phyloP scores from a whole-genome alignment of 345 rosid genomes.

The Dovyalis caffra region DNA sequence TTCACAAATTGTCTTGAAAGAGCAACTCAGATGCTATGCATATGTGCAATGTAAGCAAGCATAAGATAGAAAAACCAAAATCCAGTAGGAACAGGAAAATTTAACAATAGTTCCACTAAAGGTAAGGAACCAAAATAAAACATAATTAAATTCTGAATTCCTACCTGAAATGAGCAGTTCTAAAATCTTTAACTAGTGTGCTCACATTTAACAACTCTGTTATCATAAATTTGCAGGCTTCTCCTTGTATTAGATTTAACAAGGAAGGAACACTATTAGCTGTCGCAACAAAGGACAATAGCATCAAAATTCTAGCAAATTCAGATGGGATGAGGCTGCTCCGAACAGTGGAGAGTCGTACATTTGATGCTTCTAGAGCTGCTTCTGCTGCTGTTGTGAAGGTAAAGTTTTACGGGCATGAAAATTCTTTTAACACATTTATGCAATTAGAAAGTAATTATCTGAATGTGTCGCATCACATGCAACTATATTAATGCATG shows the following conservation, averaged over 20 bases:
- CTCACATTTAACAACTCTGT: not conserved
- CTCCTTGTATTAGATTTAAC: slow-evolving; percentile 75
- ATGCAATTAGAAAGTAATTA: not conserved
- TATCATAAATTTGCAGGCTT: slow-evolving; percentile 52
- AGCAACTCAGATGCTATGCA: not conserved
- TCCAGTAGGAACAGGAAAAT: not conserved
- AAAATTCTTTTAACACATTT: not conserved
- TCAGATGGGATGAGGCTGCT: slow-evolving; percentile 71
- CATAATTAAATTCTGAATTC: not conserved
- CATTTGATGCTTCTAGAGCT: slow-evolving; percentile 81
- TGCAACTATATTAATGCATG: slow-evolving; percentile 16
- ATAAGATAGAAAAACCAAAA: not conserved
- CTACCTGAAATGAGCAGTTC: not conserved
- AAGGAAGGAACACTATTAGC: slow-evolving; percentile 80
- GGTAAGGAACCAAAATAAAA: not conserved
- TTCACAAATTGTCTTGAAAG: not conserved
- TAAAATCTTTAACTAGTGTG: not conserved
- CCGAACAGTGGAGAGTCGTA: slow-evolving; percentile 58
- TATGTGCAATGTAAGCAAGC: not conserved
- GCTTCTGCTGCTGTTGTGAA: slow-evolving; percentile 58
- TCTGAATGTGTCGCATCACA: not conserved
- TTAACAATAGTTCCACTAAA: not conserved
- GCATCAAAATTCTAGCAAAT: slow-evolving; percentile 72
- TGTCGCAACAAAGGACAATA: slow-evolving; percentile 74
- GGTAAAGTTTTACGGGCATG: slow-evolving; percentile 31